phyloP scores from a whole-genome alignment of 352 stramenopile species.

The Phytopythium litorale region DNA sequence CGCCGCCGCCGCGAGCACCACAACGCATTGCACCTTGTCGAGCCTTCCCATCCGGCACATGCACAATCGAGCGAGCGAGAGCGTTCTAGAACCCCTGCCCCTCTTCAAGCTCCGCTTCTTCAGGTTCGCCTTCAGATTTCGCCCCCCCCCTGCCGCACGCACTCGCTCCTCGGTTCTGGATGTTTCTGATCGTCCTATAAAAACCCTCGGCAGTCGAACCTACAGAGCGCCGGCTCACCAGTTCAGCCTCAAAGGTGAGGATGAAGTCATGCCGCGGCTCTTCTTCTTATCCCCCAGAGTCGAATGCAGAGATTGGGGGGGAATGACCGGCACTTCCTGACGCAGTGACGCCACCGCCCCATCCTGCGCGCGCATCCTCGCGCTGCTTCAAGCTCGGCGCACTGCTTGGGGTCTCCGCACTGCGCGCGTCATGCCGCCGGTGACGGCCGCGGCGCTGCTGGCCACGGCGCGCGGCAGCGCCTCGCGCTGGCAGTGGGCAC shows the following conservation, averaged over 20 bases:
- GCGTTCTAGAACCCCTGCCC: not conserved
- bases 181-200: too few species aligned
- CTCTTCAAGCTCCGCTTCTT: not conserved
- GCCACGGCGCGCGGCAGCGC: not conserved
- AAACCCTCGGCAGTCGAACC: too few species aligned
- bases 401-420: not conserved
- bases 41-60: not conserved
- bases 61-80: not conserved
- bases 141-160: too few species aligned
- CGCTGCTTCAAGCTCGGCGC: not conserved
- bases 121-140: not conserved
- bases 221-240: too few species aligned
- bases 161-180: too few species aligned
- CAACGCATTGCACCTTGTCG: not conserved
- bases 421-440: not conserved
- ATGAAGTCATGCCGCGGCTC: not conserved
- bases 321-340: not conserved
- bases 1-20: not conserved
- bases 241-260: too few species aligned
- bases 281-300: not conserved
- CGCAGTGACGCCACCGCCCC: not conserved
- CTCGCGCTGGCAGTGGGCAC: conserved; percentile 1
- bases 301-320: too few species aligned
- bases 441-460: conserved; percentile 1
- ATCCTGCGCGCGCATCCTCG: not conserved